A percentile compares a stretch with the other conserved stretches of the same genome.
Evolutionary conservation across 192 early-diverging fungal species (phyloP).

Genomic region (Linnemannia schmuckeri): DNA sequence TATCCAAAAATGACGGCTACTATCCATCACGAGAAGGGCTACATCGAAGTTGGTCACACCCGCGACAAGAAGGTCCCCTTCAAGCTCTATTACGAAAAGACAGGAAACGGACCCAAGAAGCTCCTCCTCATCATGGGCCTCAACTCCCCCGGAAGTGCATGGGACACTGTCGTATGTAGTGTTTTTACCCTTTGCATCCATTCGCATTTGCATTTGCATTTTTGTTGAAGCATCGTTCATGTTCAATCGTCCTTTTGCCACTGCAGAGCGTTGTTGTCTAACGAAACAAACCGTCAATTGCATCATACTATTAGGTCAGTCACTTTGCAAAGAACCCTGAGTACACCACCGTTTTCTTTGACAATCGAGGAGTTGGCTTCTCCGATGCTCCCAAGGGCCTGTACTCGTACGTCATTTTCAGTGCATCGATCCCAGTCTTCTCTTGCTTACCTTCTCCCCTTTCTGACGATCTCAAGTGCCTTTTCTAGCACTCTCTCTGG

Average conservation of each 20-base stretch:
- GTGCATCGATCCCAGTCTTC: neutral
- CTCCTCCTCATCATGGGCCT: conserved; percentile 83
- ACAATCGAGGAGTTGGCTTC: conserved; percentile 86
- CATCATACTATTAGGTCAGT: conserved; percentile 62
- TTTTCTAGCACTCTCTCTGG: neutral
- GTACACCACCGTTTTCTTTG: conserved; percentile 83
- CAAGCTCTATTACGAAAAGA: conserved; percentile 84
- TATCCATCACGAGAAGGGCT: conserved; percentile 47
- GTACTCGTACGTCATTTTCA: conserved; percentile 58
- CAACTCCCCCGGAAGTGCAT: conserved; percentile 34
- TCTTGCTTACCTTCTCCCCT: neutral
- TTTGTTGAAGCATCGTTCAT: too few relatives aligned
- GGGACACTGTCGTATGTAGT: conserved; percentile 40
- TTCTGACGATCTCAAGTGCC: too few relatives aligned
- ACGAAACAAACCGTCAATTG: neutral
- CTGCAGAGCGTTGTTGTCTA: neutral
- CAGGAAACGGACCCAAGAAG: conserved; percentile 77
- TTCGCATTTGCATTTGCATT: too few relatives aligned
- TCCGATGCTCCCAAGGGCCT: conserved; percentile 68
- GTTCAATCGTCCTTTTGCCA: neutral
- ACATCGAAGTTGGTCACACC: conserved; percentile 55
- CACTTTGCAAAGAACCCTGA: conserved; percentile 75
- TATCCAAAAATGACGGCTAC: conserved; percentile 2
- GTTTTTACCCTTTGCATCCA: neutral
- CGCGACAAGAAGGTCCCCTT: conserved; percentile 56